phyloP scores from a whole-genome alignment of 164 flowering plant species.

The Dillenia suffruticosa region DNA sequence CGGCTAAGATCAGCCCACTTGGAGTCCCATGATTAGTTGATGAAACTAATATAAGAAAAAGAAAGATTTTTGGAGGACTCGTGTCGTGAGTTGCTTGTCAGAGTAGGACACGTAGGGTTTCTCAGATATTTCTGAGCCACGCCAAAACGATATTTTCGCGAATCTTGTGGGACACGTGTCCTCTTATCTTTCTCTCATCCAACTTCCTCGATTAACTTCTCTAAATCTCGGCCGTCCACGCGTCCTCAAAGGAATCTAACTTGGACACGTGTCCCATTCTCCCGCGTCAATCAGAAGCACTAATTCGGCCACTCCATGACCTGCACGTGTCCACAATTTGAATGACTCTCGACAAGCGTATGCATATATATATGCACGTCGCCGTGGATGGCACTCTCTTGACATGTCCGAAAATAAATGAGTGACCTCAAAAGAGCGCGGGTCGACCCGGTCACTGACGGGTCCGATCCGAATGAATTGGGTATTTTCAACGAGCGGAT shows the following conservation, averaged over 20 bases:
- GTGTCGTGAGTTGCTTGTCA: no score
- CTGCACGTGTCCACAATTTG: slow-evolving; percentile 14
- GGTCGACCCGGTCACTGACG: slow-evolving; percentile 14
- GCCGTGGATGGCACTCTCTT: neutral
- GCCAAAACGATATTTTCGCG: no score
- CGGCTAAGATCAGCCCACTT: no score
- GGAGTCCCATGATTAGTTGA: no score
- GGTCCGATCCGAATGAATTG: slow-evolving; percentile 28
- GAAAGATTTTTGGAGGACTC: no score
- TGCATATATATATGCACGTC: neutral
- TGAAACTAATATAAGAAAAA: no score
- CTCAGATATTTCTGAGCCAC: no score
- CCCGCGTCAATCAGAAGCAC: neutral
- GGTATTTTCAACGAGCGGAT: slow-evolving; percentile 62
- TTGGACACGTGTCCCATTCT: slow-evolving; percentile 9
- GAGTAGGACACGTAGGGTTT: no score
- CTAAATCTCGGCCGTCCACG: slow-evolving; percentile 1
- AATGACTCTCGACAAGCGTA: neutral
- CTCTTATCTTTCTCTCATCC: neutral
- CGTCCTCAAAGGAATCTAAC: neutral
- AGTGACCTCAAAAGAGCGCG: slow-evolving; percentile 22
- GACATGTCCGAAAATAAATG: slow-evolving; percentile 8
- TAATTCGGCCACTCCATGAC: neutral
- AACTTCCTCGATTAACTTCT: slow-evolving; percentile 5
- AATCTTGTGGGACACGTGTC: neutral